Conservation (phyloP, 2,329 filamentous ascomycete species). For the Nemania sp. region DNA sequence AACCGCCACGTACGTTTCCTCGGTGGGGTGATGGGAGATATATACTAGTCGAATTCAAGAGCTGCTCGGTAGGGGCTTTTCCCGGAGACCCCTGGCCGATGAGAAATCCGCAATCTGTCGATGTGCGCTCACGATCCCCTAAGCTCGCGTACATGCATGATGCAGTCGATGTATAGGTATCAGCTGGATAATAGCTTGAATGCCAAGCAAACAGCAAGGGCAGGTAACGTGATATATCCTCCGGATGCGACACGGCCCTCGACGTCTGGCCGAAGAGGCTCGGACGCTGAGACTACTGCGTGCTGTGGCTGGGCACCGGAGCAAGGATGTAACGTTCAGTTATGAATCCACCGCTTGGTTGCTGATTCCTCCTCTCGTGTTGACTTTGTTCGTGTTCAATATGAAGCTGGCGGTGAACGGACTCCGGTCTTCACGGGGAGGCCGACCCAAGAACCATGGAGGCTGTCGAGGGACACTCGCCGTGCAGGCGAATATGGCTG, state of each 20-base stretch:
- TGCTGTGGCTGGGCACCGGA: not conserved
- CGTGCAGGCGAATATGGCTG: no score
- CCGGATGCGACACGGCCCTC: no score
- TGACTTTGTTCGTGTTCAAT: not conserved
- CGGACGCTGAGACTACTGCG: no score
- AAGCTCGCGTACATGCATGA: not conserved
- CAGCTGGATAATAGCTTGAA: not conserved
- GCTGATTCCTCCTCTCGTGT: not conserved
- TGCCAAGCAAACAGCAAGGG: not conserved
- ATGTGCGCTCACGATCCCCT: not conserved
- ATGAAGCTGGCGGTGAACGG: not conserved
- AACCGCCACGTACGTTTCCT: not conserved
- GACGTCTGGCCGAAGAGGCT: no score
- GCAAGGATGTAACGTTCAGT: slow-evolving; percentile 5
- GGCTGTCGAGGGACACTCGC: no score
- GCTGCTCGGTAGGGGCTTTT: no score
- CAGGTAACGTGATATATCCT: not conserved
- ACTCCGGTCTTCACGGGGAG: slow-evolving; percentile 7
- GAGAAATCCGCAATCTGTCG: not conserved
- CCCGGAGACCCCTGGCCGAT: no score
- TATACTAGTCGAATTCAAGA: no score
- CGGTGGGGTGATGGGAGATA: no score
- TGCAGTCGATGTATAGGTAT: not conserved
- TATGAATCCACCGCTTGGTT: not conserved
- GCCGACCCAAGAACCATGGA: not conserved